phyloP scores from a whole-genome alignment of 2,329 filamentous ascomycete species.

The Aspergillus terreus region DNA sequence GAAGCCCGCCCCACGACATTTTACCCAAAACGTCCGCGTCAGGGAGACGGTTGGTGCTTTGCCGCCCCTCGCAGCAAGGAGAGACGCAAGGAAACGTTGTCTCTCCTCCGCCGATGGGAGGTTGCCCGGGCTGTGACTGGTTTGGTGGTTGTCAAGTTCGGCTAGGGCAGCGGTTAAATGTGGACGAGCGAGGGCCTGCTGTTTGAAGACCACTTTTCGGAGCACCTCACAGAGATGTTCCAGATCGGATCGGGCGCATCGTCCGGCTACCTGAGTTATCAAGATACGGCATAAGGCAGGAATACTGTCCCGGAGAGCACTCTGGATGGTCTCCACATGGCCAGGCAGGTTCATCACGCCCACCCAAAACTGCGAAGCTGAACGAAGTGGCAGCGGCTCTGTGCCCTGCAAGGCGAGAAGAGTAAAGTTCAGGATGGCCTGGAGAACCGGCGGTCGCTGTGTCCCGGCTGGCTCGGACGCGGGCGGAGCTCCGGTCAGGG shows the following conservation, averaged over 20 bases:
- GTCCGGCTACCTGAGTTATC: conserved; percentile 39
- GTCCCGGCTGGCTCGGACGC: conserved; percentile 4
- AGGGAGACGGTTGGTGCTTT: conserved; percentile 35
- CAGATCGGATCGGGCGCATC: conserved; percentile 44
- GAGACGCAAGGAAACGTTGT: conserved; percentile 38
- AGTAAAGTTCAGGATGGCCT: conserved; percentile 38
- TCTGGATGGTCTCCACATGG: conserved; percentile 22
- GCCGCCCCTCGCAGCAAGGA: conserved; percentile 37
- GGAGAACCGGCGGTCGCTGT: conserved; percentile 27
- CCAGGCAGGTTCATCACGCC: conserved; percentile 33
- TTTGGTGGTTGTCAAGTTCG: conserved; percentile 21
- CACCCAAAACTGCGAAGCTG: conserved; percentile 44
- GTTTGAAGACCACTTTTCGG: conserved; percentile 39
- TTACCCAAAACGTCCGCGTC: conserved; percentile 42
- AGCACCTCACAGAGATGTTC: conserved; percentile 40
- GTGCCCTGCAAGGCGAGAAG: conserved; percentile 38
- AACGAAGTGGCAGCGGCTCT: conserved; percentile 46
- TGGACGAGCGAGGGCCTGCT: conserved; percentile 36
- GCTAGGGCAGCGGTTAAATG: conserved; percentile 35
- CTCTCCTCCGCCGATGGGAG: conserved; percentile 33
- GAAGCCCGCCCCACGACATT: conserved; percentile 41
- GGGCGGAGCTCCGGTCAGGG: conserved; percentile 24
- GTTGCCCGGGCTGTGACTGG: conserved; percentile 18
- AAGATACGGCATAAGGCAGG: conserved; percentile 38
- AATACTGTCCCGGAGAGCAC: conserved; percentile 33